phyloP scores from a whole-genome alignment of 257 asterid species.

The Ophiorrhiza pumila region DNA sequence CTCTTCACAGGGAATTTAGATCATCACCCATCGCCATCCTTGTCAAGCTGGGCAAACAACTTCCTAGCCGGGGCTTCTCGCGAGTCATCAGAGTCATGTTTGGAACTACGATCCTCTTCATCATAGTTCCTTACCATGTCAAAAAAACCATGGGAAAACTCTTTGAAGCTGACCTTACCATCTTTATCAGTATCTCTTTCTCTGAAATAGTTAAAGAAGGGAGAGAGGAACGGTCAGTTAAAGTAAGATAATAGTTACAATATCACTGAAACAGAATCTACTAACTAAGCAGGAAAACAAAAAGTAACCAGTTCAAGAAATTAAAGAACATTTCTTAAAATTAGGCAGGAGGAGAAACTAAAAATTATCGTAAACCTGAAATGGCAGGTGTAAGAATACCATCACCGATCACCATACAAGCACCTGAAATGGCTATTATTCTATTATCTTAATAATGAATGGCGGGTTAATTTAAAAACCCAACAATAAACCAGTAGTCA shows the following conservation, averaged over 20 bases:
- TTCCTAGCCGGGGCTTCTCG: conserved; percentile 59
- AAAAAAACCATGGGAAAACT: conserved; percentile 81
- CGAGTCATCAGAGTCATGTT: conserved; percentile 42
- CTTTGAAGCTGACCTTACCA: conserved; percentile 73
- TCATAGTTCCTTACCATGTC: conserved; percentile 71
- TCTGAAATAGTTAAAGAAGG: conserved; percentile 32
- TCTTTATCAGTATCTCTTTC: conserved; percentile 85
- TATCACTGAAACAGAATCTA: not conserved
- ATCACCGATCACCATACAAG: conserved; percentile 98
- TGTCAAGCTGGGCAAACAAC: conserved; percentile 74
- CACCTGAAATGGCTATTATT: too few relatives aligned
- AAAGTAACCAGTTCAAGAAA: conserved; percentile 8
- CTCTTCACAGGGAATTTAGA: conserved; percentile 15
- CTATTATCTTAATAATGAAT: too few relatives aligned
- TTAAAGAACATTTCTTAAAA: not conserved
- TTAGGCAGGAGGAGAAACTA: not conserved
- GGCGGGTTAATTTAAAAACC: too few relatives aligned
- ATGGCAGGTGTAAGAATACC: conserved; percentile 83
- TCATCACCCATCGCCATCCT: conserved; percentile 78
- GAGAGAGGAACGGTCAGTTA: conserved; percentile 6
- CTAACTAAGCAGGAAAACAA: conserved; percentile 6
- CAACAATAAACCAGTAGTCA: too few relatives aligned
- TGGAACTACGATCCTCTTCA: conserved; percentile 51
- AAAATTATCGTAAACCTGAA: conserved; percentile 45
- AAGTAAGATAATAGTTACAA: not conserved